phyloP scores from a whole-genome alignment of 2,329 filamentous ascomycete species.

The Waltergamsia citrina region DNA sequence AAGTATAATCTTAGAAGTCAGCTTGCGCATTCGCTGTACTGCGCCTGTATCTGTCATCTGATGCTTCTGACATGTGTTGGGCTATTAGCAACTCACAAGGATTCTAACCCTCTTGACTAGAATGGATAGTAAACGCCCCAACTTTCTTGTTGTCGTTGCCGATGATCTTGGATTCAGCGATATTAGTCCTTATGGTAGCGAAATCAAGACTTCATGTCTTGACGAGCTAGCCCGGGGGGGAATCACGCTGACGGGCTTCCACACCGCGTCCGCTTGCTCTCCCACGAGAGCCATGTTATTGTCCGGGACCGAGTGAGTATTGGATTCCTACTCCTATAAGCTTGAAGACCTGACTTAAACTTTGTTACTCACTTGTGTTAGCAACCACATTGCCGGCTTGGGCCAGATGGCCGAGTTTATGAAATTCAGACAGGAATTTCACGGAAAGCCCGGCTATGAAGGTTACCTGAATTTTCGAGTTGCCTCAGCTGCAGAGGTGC shows the following conservation, averaged over 20 bases:
- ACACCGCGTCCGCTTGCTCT: conserved; percentile 52
- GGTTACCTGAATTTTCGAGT: conserved; percentile 47
- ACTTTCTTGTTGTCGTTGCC: conserved; percentile 50
- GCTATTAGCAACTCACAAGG: too few relatives aligned
- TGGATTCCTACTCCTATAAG: too few relatives aligned
- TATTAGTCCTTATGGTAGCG: conserved; percentile 47
- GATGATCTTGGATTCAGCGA: conserved; percentile 54
- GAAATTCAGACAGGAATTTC: background rate
- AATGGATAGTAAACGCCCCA: too few relatives aligned
- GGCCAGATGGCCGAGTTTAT: conserved; percentile 3
- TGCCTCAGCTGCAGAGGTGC: conserved; percentile 40
- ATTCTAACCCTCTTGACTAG: too few relatives aligned
- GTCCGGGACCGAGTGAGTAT: conserved; percentile 4
- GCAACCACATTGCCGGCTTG: conserved; percentile 42
- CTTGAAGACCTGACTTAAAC: too few relatives aligned
- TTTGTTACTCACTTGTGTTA: too few relatives aligned
- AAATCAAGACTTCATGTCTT: conserved; percentile 50
- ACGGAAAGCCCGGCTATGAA: conserved; percentile 20
- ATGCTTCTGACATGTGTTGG: too few relatives aligned
- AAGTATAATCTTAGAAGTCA: too few relatives aligned
- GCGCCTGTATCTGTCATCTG: too few relatives aligned
- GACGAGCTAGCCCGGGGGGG: conserved; percentile 35
- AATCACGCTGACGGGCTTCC: conserved; percentile 52
- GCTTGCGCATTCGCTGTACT: too few relatives aligned
- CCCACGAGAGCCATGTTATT: conserved; percentile 47